Base-by-base conservation (phyloP, 1,284 basidiomycete species). In the Apiotrichum mycotoxinovorans region DNA sequence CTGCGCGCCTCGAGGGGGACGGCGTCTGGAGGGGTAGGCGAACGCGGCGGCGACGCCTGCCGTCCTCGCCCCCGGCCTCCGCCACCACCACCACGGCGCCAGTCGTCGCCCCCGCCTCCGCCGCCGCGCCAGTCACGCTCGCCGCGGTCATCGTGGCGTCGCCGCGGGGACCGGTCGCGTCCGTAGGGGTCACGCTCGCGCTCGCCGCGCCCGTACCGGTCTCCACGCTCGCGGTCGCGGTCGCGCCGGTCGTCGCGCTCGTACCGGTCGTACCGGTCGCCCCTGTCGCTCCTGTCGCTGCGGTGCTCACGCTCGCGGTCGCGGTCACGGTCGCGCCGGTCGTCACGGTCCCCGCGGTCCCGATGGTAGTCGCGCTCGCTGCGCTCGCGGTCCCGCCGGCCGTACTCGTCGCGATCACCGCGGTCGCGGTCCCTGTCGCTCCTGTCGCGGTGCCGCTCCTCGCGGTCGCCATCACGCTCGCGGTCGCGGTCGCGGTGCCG, bases 1-100 rank as follows among this genome's bases (percentile, higher is more conserved):
- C 86, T 86, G 58, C 94, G 82, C 73, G 95, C 90, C 30, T 88
- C 88, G 64, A 99, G 79, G 1, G 91, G 88, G 30, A 86, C 79
- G 14, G 86, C 85, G 45, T 87, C 89, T 67, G 90, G 85, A 0
- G 96, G 95, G 15, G 95, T 98, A 10, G 94, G 94, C 3, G 89
- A 92, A 64, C 91, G 81, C 64, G 88, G 86, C 3, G 68, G 66
- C 35, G 56, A 63, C 7, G 86, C 87, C 30, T 80, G 81, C 25
- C 72, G 59, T 38, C 80, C 87, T 22, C 81, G 82, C 15, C 72
- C 60, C 33, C 80, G 75, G 41, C 75, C 75, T 27, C 77, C 75
- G 33, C 76, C 72, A 17, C 78, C 78, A n/a, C 67, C 73, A 58
- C 65, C 70, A 26, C 72, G 58, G 27, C 62, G 35, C 22, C 58